phyloP scores from a whole-genome alignment of 1,284 basidiomycete species.

The Earliella scabrosa region DNA sequence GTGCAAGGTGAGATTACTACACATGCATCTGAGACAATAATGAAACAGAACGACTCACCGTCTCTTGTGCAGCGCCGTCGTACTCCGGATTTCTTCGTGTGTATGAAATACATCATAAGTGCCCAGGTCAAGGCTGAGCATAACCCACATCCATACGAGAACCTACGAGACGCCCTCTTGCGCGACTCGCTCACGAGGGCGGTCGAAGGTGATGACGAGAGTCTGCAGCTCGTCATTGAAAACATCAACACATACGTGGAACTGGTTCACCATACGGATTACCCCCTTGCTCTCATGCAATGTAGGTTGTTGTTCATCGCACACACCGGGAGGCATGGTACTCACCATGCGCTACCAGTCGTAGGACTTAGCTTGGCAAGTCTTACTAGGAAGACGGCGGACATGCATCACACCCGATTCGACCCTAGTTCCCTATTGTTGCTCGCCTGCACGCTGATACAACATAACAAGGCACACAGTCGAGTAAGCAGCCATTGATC shows the following conservation, averaged over 20 bases:
- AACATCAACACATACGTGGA: slow-evolving; percentile 60
- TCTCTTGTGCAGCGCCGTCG: slow-evolving; percentile 46
- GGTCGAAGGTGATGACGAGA: slow-evolving; percentile 51
- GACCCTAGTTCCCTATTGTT: slow-evolving; percentile 60
- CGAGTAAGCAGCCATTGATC: too few relatives aligned
- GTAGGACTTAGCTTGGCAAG: slow-evolving; percentile 55
- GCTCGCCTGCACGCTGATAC: slow-evolving; percentile 55
- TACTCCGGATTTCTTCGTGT: slow-evolving; percentile 52
- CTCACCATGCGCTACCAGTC: slow-evolving; percentile 41
- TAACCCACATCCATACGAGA: slow-evolving; percentile 32
- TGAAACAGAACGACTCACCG: background rate
- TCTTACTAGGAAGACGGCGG: slow-evolving; percentile 58
- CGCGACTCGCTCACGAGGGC: slow-evolving; percentile 56
- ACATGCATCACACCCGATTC: slow-evolving; percentile 48
- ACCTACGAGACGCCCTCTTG: slow-evolving; percentile 55
- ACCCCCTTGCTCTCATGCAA: slow-evolving; percentile 53
- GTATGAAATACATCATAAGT: slow-evolving; percentile 53
- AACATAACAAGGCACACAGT: slow-evolving; percentile 62
- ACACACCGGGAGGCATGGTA: background rate
- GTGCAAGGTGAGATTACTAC: slow-evolving; percentile 50
- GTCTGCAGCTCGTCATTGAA: slow-evolving; percentile 53
- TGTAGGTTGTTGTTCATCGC: slow-evolving; percentile 50
- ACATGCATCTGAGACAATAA: background rate
- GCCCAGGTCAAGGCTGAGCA: slow-evolving; percentile 41
- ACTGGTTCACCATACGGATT: slow-evolving; percentile 55